Base-by-base conservation (phyloP, 208 protist genomes). In the Herpetomonas samuelpessoai region DNA sequence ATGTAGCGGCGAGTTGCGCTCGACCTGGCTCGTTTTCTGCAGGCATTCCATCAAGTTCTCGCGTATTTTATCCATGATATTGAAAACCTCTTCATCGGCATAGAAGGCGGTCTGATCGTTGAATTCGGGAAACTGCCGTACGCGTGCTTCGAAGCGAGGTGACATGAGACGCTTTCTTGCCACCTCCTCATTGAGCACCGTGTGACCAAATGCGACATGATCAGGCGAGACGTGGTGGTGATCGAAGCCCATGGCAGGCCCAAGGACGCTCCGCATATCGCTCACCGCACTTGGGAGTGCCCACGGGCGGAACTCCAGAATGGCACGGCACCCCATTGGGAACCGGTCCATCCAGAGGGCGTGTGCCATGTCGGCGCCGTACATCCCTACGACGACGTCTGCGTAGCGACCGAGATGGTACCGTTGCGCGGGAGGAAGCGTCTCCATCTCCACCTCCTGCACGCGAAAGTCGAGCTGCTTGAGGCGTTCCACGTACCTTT, bases 381-480 rank as follows among this genome's bases (percentile, higher is more conserved):
- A 62, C 56, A 75, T 62, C 21, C 68, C 68, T 24, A 75, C 66
- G 48, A 75, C 38, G 27, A 75, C 55, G 44, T 69, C 62, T 7
- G 68, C 68, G 50, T 69, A 57, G 31, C 62, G 61, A 16, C 38
- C 28, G 22, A 75, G 51, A 41, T 75, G 55, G 52, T 60, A 68
- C 52, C 64, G 68, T 25, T 64, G 57, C 50, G 62, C 62, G 26
- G 57, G 45, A 30, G 61, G 21, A 49, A 69, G 27, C 31, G 0
- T 2, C 51, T 69, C 68, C 24, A 69, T n/a, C 18, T 60, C 26
- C 26, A 69, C 56, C 50, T 56, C 48, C 56, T 68, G 57, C 55
- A 75, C 68, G 56, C 59, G 61, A 51, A 75, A 75, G 14, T 62
- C 68, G 16, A 75, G 7, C 18, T 35, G n/a, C 29, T 30, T 26